These are phyloP conservation scores for Boletus patriciae DNA, from an alignment of 768 basidiomycete species.

Conservation along the genomic window DNA sequence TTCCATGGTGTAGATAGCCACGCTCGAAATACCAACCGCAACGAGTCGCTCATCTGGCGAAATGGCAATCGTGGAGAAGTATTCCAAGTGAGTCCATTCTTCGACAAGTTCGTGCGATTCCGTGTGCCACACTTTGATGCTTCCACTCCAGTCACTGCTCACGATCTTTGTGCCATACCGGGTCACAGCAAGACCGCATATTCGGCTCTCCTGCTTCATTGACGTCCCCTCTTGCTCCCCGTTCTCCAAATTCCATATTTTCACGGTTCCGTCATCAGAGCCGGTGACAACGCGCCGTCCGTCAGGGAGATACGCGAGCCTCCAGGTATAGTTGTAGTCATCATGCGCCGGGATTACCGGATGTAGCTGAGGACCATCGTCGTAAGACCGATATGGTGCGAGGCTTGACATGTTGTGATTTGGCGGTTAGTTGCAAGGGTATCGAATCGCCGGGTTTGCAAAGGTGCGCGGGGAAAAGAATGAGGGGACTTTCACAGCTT, in stretches of 20 bases:
- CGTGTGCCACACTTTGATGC: slow-evolving; percentile 3
- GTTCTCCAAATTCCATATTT: no score
- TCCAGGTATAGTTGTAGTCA: background rate
- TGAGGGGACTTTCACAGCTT: no score
- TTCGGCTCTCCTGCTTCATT: no score
- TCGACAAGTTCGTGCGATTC: background rate
- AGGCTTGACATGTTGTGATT: background rate
- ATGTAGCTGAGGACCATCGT: background rate
- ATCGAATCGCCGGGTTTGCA: no score
- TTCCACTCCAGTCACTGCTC: background rate
- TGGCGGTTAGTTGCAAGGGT: no score
- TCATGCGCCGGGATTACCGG: background rate
- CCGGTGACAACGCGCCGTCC: no score
- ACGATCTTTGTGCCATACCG: slow-evolving; percentile 1
- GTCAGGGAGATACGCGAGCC: background rate
- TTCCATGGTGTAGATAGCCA: background rate
- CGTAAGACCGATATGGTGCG: no score
- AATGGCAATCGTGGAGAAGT: background rate
- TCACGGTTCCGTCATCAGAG: no score
- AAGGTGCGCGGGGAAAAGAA: no score
- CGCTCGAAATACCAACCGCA: background rate
- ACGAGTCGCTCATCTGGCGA: slow-evolving; percentile 6
- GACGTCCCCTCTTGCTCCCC: no score
- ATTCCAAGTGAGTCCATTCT: background rate
- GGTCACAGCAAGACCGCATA: background rate